Base-by-base conservation (phyloP, 2,329 filamentous ascomycete species). In the Colletotrichum euphorbiae region DNA sequence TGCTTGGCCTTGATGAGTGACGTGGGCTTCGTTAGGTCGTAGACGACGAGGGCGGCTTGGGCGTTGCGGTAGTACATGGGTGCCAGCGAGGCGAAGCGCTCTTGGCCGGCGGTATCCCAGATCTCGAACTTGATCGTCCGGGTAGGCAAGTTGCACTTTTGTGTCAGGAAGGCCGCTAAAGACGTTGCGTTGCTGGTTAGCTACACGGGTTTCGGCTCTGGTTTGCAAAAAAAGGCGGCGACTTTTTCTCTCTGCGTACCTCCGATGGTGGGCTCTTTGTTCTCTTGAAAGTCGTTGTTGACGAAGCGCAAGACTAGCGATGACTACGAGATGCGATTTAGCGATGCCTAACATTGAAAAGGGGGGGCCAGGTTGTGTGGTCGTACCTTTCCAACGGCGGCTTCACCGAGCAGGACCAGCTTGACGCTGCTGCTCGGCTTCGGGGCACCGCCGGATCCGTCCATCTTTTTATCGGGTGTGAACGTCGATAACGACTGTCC, bases 21-120 rank as follows among this genome's bases (percentile, higher is more conserved):
- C 56, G 93, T 96, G 48, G 94, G 92, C 81, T 98, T 98, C 71
- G 96, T 99, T 75, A 99, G 90, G 79, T 99, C 95, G 88, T 98
- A 99, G 78, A 98, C 95, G 70, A 99, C 95, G 73, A 99, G 92
- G 13, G 96, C 96, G 71, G 94, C 94, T 83, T 98, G 95, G 58
- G 96, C 96, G 79, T 99, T 98, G 81, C 95, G 94, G 85, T 98
- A 98, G 87, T 99, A 99, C 96, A 98, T 98, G 75, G 95, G 96
- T 59, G 96, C 96, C 69, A 98, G 89, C 58, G 93, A 97, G 74
- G 95, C 95, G 78, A 98, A 99, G 71, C 95, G 93, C 84, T 99
- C 95, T 82, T 99, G 95, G 77, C 95, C 95, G 48, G 96, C 95
- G 15, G 95, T 98, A 84, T 99, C 95, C 95, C 95, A 99, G 77